Base-by-base conservation (phyloP, 306 rosid genomes). In the Corylus avellana region DNA sequence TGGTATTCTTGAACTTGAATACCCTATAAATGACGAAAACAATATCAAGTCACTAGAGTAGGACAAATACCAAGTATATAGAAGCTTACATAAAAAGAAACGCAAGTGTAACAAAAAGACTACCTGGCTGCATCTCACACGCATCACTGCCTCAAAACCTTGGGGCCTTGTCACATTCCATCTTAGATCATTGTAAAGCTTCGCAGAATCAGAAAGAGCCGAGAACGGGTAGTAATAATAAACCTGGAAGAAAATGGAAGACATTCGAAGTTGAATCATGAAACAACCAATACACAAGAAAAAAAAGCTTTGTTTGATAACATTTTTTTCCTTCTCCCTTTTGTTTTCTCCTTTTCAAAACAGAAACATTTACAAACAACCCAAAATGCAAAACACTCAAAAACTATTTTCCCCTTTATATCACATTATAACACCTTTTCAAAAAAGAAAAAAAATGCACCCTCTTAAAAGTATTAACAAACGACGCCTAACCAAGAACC, bases 81-180 rank as follows among this genome's bases (percentile, higher is more conserved):
- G 27, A 63, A 13, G 18, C 50, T 10, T 17, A 35, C 18, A 39
- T 9, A 67, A 17, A 67, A 17, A 42, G 56, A 10, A 67, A 29
- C 42, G 22, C 32, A 67, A 61, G 68, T 49, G 35, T 42, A 58
- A 20, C 70, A 46, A 72, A 57, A 14, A 85, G 46, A 71, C 69
- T 85, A 93, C 99, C 99, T 95, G 99, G 89, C 98, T 95, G 88
- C 99, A 95, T 82, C 99, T 83, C 76, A 95, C 97, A 79, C 99
- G 97, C 99, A 95, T 95, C 58, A 95, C 98, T 64, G 98, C 98
- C 84, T 95, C 98, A 80, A 91, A 91, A 76, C 99, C 99, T 88
- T 95, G 99, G 66, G 99, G 98, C 84, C 99, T 93, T 73, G 96
- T 89, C 77, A 95, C 84, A 78, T 93, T 95, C 99, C 99, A 95